Base-by-base conservation (phyloP, 768 basidiomycete genomes). In the Leccinum boreale region DNA sequence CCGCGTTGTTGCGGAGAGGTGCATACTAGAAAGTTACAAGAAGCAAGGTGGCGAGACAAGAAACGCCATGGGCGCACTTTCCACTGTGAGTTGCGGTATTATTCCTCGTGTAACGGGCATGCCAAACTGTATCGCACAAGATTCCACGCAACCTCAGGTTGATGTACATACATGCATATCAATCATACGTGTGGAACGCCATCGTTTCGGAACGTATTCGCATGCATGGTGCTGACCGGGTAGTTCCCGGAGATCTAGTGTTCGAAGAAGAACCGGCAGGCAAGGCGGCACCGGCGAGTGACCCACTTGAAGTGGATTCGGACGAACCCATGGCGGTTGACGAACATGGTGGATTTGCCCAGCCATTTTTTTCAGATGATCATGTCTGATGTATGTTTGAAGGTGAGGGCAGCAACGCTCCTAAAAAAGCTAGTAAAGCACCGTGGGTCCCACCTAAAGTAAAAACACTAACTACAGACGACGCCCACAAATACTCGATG, bases 131-230 rank as follows among this genome's bases (percentile, higher is more conserved):
- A 10, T 26, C 55, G 19, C 11, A 21, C n/a, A 44, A 98, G 96
- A 98, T 99, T 63, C 97, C 97, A 14, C 83, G 89, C 56, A 98
- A 96, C 68, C 82, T 99, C 58, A 84, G 97, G 52, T 76, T 97
- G 62, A 98, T 99, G 92, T 99, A 98, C 71, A 86, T 98, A 55
- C 97, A 99, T 72, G 95, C 95, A 29, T 99, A 98, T 70, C 97
- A 99, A 72, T 95, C 92, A 15, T 99, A 98, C 65, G 87, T 98
- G 33, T 99, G 96, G 96, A 99, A 99, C 73, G 86, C 93, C 49
- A 87, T 98, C 56, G 92, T 95, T 42, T 98, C 95, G 3, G 94
- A 98, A 73, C 89, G 97, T 12, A 86, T 98, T 66, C 85, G 84
- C 58, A 78, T 80, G 50, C 86, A 86, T 65, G 94, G 95, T 29